Evolutionary conservation across 495 filamentous ascomycete genomes (phyloP), one percentile per base, ranked within the genome.

Genomic region (Viridothelium virens): DNA sequence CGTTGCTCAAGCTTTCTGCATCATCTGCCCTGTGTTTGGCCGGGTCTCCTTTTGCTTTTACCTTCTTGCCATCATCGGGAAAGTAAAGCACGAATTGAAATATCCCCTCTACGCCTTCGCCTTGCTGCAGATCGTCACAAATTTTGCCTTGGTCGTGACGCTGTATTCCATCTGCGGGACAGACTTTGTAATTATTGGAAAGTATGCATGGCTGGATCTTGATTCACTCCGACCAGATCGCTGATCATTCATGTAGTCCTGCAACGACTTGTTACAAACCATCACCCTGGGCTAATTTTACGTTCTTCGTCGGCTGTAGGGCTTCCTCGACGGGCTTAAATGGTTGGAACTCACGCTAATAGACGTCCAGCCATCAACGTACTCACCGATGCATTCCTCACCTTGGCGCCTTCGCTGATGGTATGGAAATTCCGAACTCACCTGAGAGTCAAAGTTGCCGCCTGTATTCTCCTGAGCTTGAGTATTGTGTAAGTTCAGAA

Each of bases 11-110:
- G 63, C 63, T 12, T 65, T 65, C 38, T 33, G 31, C 46, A 56
- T 65, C 34, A 18, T 65, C 11, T 50, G 31, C 2, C 63, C 63
- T 2, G 38, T 33, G 10, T 5, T 56, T 3, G 63, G 63, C 12
- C 63, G 63, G 38, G 18, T 65, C n/a, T 47, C 38, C 18, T 65
- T 65, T 16, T 34, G 47, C 25, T 38, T 56, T 25, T 65, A 65
- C 36, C 47, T 65, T 31, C 63, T 65, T 9, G 16, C 34, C 25
- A 34, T 65, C 16, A 38, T 65, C 25, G 63, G 63, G 12, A 53
- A 56, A 25, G 34, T 47, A 6, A 50, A 18, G 14, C 63, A 65
- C 34, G 25, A n/a, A 16, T 11, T 65, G 9, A 44, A 38, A 16
- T 65, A 65, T 38, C 44, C 53, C 5, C 53, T 59, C 53, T 59